These are phyloP conservation scores for Rosa chinensis DNA, from an alignment of 306 rosid species.

Conservation along the genomic window DNA sequence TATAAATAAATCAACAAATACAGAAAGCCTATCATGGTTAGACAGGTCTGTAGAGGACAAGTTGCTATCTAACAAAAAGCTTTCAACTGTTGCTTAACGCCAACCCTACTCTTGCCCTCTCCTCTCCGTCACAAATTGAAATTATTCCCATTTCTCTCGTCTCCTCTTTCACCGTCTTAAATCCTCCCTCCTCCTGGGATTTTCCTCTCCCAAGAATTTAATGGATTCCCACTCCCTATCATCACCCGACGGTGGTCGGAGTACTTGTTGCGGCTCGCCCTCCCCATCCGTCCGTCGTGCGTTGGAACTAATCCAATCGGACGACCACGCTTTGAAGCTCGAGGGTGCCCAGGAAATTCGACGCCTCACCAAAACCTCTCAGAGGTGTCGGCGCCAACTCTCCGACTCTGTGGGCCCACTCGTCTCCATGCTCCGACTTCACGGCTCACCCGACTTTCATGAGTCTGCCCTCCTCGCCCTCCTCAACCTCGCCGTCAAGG, in stretches of 20 bases:
- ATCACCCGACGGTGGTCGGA: conserved; percentile 26
- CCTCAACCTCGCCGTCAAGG: conserved; percentile 96
- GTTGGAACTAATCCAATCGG: conserved; percentile 60
- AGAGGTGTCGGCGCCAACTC: conserved; percentile 83
- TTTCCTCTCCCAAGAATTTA: conserved; percentile 17
- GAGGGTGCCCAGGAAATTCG: conserved; percentile 83
- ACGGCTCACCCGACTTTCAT: conserved; percentile 59
- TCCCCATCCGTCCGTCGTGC: conserved; percentile 64
- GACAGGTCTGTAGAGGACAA: not conserved
- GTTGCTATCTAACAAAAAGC: not conserved
- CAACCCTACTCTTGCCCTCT: conserved; percentile 10
- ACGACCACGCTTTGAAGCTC: conserved; percentile 46
- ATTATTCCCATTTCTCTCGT: not conserved
- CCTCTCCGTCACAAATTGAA: conserved; percentile 20
- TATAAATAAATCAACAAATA: too few species aligned
- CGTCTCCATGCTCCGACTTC: conserved; percentile 41
- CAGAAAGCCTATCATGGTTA: not conserved
- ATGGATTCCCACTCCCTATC: conserved; percentile 28
- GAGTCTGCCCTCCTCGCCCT: conserved; percentile 87
- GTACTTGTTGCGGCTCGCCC: not conserved
- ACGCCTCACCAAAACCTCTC: conserved; percentile 85
- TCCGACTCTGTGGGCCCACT: conserved; percentile 37
- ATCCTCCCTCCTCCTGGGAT: not conserved
- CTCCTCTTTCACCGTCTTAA: not conserved
- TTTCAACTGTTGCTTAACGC: conserved; percentile 54